A percentile compares a stretch with the other conserved stretches of the same genome.
Evolutionary conservation across 1,284 basidiomycete genomes (phyloP).

Genomic region (Melanopsichium pennsylvanicum): DNA sequence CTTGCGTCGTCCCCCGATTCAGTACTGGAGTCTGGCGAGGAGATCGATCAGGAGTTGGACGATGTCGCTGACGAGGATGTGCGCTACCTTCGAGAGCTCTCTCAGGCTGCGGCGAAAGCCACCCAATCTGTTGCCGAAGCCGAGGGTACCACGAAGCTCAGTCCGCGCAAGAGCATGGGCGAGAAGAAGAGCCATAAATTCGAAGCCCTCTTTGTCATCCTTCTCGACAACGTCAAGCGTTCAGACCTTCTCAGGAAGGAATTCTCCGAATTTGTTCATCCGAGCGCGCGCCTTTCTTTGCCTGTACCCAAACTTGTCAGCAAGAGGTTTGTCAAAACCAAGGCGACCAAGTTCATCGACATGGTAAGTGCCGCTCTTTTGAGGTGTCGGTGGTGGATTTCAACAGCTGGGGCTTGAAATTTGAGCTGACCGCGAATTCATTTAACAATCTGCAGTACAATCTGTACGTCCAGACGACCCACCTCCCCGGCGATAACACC

Average conservation of each 20-base stretch:
- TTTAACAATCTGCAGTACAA: too few species aligned
- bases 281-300: background rate
- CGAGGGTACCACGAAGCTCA: background rate
- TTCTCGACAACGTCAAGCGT: slow-evolving; percentile 5
- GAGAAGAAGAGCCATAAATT: background rate
- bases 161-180: too few species aligned
- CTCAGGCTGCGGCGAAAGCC: background rate
- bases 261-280: slow-evolving; percentile 13
- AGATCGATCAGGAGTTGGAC: background rate
- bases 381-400: too few species aligned
- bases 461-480: background rate
- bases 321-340: slow-evolving; percentile 7
- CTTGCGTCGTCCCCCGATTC: too few species aligned
- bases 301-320: background rate
- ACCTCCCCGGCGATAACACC: background rate
- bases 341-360: slow-evolving; percentile 6
- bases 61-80: slow-evolving; percentile 1
- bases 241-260: slow-evolving; percentile 9
- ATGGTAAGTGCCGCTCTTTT: too few species aligned
- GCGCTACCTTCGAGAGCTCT: background rate
- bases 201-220: background rate
- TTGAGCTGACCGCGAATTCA: too few species aligned
- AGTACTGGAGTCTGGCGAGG: too few species aligned
- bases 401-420: too few species aligned
- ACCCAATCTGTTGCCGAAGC: background rate